Base-by-base conservation (phyloP, 108 stramenopile species). In the Discostella stelligeroides region DNA sequence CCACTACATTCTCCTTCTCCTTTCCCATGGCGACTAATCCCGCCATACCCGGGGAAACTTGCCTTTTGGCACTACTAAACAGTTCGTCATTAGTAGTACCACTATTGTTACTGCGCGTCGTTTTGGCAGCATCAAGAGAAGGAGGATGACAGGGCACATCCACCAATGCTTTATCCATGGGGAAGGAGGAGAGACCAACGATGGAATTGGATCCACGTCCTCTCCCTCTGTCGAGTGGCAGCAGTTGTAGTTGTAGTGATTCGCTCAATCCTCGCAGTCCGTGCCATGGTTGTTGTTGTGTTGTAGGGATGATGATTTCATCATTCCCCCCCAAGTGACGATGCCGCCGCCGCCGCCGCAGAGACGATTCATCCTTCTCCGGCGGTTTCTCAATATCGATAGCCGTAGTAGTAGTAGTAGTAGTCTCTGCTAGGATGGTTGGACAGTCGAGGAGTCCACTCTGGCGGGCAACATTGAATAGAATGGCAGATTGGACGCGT, bases 401-500 rank as follows among this genome's bases (percentile, higher is more conserved):
- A 25, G 28, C 46, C 39, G 30, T 18, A 24, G 57, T 34, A 34
- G 34, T 34, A 6, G 34, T 34, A 34, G n/a, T n/a, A n/a, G n/a
- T n/a, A n/a, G n/a, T n/a, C n/a, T n/a, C n/a, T n/a, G n/a, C n/a
- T n/a, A n/a, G n/a, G n/a, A n/a, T n/a, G n/a, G n/a, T n/a, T n/a
- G 34, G 34, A 70, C 69, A 70, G 50, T 48, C 45, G 7, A 37
- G 49, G 18, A 70, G 37, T 40, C 69, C 49, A 28, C 49, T 70
- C 0, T n/a, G 30, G 5, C 21, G 12, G 7, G 69, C 69, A 21
- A 70, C 23, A 25, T 15, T 7, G 14, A 10, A 11, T 47, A 70
- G 13, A 27, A 61, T 40, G 0, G 49, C 60, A 29, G 10, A 3
- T 40, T 70, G 59, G 15, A 70, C 69, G 37, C 60, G 37, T 7